A percentile compares a stretch with the other conserved stretches of the same genome.
phyloP scores from a whole-genome alignment of 1,139 yeast genomes.

The Trichomonascaceae sp. region DNA sequence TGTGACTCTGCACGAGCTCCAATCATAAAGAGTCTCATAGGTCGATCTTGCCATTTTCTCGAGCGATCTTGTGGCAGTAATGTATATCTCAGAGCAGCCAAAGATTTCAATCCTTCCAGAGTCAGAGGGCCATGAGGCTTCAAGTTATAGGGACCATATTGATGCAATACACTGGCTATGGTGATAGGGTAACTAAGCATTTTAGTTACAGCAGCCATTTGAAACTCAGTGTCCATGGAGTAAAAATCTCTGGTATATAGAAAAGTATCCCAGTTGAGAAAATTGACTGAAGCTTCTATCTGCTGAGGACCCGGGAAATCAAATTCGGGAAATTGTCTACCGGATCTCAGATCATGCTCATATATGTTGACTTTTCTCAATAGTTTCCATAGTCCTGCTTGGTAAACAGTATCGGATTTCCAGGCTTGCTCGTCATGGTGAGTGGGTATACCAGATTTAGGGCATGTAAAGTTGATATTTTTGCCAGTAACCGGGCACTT shows the following conservation, averaged over 20 bases:
- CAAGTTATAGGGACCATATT: slow-evolving; percentile 74
- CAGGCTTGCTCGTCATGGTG: slow-evolving; percentile 89
- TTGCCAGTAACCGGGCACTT: slow-evolving; percentile 84
- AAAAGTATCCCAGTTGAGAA: slow-evolving; percentile 85
- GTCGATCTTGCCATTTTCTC: slow-evolving; percentile 64
- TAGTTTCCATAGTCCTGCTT: slow-evolving; percentile 59
- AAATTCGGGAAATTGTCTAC: slow-evolving; percentile 90
- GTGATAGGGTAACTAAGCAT: slow-evolving; percentile 91
- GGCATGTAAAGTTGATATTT: slow-evolving; percentile 82
- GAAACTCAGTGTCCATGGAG: slow-evolving; percentile 96
- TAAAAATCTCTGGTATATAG: slow-evolving; percentile 88
- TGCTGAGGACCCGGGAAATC: slow-evolving; percentile 84
- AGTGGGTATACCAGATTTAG: slow-evolving; percentile 91
- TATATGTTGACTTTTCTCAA: slow-evolving; percentile 83
- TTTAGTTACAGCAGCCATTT: slow-evolving; percentile 90
- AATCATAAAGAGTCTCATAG: slow-evolving; percentile 79
- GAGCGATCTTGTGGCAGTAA: slow-evolving; percentile 66
- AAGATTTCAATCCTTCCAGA: slow-evolving; percentile 84
- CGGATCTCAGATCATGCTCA: slow-evolving; percentile 92
- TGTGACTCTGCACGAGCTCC: slow-evolving; percentile 94
- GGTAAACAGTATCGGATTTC: slow-evolving; percentile 74
- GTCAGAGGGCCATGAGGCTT: slow-evolving; percentile 85
- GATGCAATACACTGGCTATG: slow-evolving; percentile 75
- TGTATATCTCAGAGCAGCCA: slow-evolving; percentile 87
- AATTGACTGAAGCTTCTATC: slow-evolving; percentile 68